Base-by-base conservation (phyloP, 305 asterid genomes). In the Plantago coronopus region DNA sequence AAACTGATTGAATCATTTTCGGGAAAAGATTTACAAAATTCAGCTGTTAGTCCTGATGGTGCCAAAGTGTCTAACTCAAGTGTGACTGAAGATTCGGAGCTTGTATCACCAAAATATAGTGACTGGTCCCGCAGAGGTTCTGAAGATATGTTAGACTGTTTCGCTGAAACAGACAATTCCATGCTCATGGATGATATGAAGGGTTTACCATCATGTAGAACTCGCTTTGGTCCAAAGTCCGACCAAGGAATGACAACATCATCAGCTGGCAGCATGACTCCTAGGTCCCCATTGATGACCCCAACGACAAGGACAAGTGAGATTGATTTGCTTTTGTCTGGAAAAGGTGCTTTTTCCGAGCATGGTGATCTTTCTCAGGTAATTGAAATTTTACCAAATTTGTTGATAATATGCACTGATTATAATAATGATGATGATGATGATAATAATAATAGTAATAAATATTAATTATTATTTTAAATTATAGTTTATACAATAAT, bases 341-440 rank as follows among this genome's bases (percentile, higher is more conserved):
- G 91, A 40, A 94, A 87, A 79, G 99, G 96, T 61, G 87, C 88
- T 72, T 81, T 80, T 74, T 83, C 96, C n/a, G 99, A 94, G 74
- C 93, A 87, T 72, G 97, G 83, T n/a, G 99, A 94, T 79, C 81
- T 83, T 73, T 84, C 95, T 73, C 99, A 90, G 99, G 99, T 94
- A 76, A 62, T 65, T 69, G 48, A 67, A 12, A 34, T 53, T 72
- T 42, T 54, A 22, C 23, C 59, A 50, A 18, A 54, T 59, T 46
- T 43, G 20, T 44, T n/a, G n/a, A n/a, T 68, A 27, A 61, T 65
- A 17, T 45, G 57, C 27, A n/a, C n/a, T n/a, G n/a, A n/a, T n/a
- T n/a, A n/a, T n/a, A n/a, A n/a, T n/a, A n/a, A n/a, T n/a, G n/a
- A n/a, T n/a, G n/a, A n/a, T n/a, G n/a, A n/a, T n/a, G n/a, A n/a